Percentiles rank a stretch among this genome's conserved stretches.
phyloP scores from a whole-genome alignment of 2,329 filamentous ascomycete genomes.

The Fusarium heterosporum region DNA sequence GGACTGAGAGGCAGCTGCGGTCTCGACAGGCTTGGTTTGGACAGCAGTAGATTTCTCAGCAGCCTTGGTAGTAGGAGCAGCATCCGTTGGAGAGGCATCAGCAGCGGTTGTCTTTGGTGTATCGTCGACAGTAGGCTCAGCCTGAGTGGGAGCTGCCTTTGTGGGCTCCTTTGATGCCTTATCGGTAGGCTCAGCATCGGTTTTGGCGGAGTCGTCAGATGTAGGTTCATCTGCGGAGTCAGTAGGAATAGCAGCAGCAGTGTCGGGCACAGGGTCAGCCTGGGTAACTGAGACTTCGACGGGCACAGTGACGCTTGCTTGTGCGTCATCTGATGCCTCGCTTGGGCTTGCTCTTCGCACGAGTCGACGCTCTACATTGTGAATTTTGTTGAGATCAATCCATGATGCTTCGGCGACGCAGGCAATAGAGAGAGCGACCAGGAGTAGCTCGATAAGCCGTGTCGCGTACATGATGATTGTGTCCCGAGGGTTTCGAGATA shows the following conservation, averaged over 20 bases:
- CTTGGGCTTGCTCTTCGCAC: constrained; percentile 40
- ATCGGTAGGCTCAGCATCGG: constrained; percentile 17
- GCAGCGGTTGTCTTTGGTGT: constrained; percentile 33
- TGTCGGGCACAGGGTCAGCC: constrained; percentile 7
- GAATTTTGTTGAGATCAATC: constrained; percentile 45
- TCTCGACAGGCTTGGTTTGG: constrained; percentile 24
- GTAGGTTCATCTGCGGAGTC: constrained; percentile 12
- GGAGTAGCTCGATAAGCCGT: constrained; percentile 59
- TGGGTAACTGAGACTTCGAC: constrained; percentile 21
- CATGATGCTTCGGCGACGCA: constrained; percentile 59
- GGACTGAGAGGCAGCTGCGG: constrained; percentile 12
- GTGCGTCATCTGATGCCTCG: constrained; percentile 17
- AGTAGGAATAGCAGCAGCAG: constrained; percentile 18
- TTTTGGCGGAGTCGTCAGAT: constrained; percentile 20
- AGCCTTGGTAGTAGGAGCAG: constrained; percentile 25
- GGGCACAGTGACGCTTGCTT: constrained; percentile 23
- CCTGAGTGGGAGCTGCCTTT: constrained; percentile 27
- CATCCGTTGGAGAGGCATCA: constrained; percentile 22
- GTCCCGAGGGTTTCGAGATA: background rate
- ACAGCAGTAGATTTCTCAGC: constrained; percentile 32
- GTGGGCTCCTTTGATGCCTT: constrained; percentile 22
- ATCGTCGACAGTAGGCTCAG: constrained; percentile 25
- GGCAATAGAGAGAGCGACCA: constrained; percentile 62
- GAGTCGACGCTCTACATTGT: constrained; percentile 35
- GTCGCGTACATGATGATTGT: constrained; percentile 59